Conservation (phyloP, 2,329 filamentous ascomycete genomes). For the Colletotrichum somersetense region DNA sequence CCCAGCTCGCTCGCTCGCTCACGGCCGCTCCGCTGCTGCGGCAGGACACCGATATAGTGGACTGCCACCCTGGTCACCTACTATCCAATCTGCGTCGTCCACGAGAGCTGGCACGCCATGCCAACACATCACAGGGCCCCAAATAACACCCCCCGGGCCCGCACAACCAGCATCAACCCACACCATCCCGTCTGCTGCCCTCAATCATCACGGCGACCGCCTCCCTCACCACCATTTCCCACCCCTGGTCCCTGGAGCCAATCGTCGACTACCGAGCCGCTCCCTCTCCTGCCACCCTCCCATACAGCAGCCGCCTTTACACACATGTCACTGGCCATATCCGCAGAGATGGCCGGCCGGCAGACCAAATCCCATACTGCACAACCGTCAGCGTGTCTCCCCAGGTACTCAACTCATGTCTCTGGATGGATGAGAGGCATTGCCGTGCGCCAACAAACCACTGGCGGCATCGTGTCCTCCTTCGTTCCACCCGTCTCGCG, state of each 20-base stretch:
- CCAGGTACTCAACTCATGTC: background rate
- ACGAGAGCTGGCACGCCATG: slow-evolving; percentile 43
- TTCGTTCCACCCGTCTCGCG: background rate
- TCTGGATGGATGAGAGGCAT: background rate
- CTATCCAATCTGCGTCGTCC: slow-evolving; percentile 44
- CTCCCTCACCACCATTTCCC: slow-evolving; percentile 18
- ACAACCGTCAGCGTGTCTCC: slow-evolving; percentile 6
- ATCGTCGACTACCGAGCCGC: slow-evolving; percentile 34
- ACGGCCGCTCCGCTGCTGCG: slow-evolving; percentile 11
- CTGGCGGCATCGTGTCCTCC: slow-evolving; percentile 5
- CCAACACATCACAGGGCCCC: slow-evolving; percentile 43
- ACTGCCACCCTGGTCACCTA: slow-evolving; percentile 29
- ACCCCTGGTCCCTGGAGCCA: slow-evolving; percentile 26
- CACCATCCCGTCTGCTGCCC: slow-evolving; percentile 25
- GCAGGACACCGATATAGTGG: slow-evolving; percentile 16
- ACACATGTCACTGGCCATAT: background rate
- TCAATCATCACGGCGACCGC: background rate
- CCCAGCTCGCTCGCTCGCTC: background rate
- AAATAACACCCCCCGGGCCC: slow-evolving; percentile 34
- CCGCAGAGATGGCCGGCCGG: slow-evolving; percentile 3
- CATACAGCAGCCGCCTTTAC: slow-evolving; percentile 20
- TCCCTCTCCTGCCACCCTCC: slow-evolving; percentile 21
- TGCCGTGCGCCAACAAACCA: background rate
- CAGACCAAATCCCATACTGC: slow-evolving; percentile 16
- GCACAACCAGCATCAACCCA: slow-evolving; percentile 34